Base-by-base conservation (phyloP, 225 moss, liverwort and hornwort species). In the Physcomitrium patens region DNA sequence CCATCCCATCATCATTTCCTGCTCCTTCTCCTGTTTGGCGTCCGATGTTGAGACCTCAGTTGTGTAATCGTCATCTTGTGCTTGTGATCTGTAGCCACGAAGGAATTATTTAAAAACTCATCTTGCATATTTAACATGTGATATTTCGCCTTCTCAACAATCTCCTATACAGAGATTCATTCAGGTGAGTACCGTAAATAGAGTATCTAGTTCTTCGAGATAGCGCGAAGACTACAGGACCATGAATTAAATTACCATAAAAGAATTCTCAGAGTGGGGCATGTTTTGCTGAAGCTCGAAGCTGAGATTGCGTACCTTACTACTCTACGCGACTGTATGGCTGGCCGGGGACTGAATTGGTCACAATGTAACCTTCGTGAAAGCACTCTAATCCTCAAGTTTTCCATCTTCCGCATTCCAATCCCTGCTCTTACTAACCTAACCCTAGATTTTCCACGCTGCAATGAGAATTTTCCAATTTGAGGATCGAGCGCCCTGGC, bases 1-100 rank as follows among this genome's bases (percentile, higher is more conserved):
- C 87, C 84, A 87, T 52, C 75, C 67, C 52, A 77, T 60, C 79
- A 82, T 79, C 78, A 71, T 73, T 12, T 78, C 70, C 1, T 68
- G 22, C 51, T 73, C 44, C 28, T 60, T 63, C 11, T 7, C 46
- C 3, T 65, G 60, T 53, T 78, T 64, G 1, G 84, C 81, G 26
- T 63, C 84, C 19, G 87, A 80, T 41, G 79, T 82, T 18, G 84
- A 82, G 9, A 65, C 67, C 58, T 81, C 72, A 10, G 60, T 37
- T 18, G 18, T 63, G 3, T 78, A 72, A 28, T 84, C 61, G 8
- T 5, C 0, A 54, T 68, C 72, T 71, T 70, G 65, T 60, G 68
- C 75, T 82, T 80, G 79, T 17, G 78, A 76, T 23, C 86, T 87
- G 80, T 57, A 66, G 14, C 52, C 65, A 55, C 42, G 1, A 64